Evolutionary conservation across 352 stramenopile genomes (phyloP).

Genomic region (Aphanomyces stellatus): DNA sequence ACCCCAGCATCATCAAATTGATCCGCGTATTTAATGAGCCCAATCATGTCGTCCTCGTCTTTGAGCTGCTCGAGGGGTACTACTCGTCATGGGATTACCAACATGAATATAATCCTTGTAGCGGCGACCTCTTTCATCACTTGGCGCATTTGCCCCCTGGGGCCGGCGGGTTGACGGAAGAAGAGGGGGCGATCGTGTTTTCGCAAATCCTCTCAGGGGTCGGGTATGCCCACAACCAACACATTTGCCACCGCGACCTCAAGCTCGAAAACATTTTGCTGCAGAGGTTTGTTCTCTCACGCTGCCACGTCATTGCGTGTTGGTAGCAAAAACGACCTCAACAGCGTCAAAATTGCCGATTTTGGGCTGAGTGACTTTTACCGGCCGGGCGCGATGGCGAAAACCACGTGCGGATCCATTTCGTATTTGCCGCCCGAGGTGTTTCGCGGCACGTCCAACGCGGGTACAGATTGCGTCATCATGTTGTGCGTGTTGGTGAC

Average conservation of each 20-base stretch:
- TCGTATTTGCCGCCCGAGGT: conserved; percentile 82
- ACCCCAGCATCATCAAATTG: conserved; percentile 84
- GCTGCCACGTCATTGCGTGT: neutral
- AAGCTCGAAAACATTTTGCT: conserved; percentile 86
- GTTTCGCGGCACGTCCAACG: conserved; percentile 76
- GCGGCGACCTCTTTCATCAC: conserved; percentile 79
- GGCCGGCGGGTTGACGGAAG: conserved; percentile 47
- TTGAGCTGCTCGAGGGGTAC: conserved; percentile 79
- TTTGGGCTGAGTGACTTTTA: conserved; percentile 85
- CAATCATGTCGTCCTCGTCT: conserved; percentile 80
- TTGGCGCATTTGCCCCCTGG: conserved; percentile 46
- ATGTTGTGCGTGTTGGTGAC: conserved; percentile 13
- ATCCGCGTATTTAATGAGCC: conserved; percentile 76
- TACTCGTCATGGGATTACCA: neutral
- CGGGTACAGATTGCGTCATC: conserved; percentile 76
- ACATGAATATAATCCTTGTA: conserved; percentile 11
- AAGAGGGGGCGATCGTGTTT: conserved; percentile 54
- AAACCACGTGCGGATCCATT: conserved; percentile 80
- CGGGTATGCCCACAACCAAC: conserved; percentile 82
- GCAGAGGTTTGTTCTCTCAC: conserved; percentile 31
- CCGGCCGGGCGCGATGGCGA: conserved; percentile 80
- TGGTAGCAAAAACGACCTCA: conserved; percentile 71
- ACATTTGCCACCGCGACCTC: conserved; percentile 84
- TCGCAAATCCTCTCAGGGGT: conserved; percentile 71
- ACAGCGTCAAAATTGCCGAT: conserved; percentile 79